A percentile compares a stretch with the other conserved stretches of the same genome.
phyloP scores from a whole-genome alignment of 768 basidiomycete species.

The Kockovaella imperatae region DNA sequence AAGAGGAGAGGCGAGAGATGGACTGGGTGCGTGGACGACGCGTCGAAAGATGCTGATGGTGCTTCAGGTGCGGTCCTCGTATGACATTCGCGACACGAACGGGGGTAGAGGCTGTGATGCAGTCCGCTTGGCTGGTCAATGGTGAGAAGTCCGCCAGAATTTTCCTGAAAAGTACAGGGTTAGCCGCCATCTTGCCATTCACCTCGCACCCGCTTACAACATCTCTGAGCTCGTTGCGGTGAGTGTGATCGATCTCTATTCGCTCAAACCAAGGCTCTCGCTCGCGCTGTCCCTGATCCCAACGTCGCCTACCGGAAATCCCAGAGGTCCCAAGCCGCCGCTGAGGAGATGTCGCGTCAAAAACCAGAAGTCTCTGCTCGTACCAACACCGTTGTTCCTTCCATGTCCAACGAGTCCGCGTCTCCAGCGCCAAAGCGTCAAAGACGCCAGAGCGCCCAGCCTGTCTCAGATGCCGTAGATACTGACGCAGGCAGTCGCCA shows the following conservation, averaged over 20 bases:
- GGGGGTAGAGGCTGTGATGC: slow-evolving; percentile 56
- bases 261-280: slow-evolving; percentile 49
- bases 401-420: slow-evolving; percentile 33
- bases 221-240: slow-evolving; percentile 49
- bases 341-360: slow-evolving; percentile 29
- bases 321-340: slow-evolving; percentile 42
- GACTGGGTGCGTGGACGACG: slow-evolving; percentile 52
- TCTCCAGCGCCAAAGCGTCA: slow-evolving; percentile 44
- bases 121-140: slow-evolving; percentile 78
- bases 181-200: slow-evolving; percentile 52
- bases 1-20: slow-evolving; percentile 69
- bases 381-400: slow-evolving; percentile 37
- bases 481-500: slow-evolving; percentile 12
- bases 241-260: slow-evolving; percentile 6
- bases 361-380: slow-evolving; percentile 43
- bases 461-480: slow-evolving; percentile 44
- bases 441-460: slow-evolving; percentile 36
- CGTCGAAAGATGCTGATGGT: slow-evolving; percentile 3
- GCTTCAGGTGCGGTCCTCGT: slow-evolving; percentile 56
- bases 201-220: slow-evolving; percentile 61
- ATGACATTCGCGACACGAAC: slow-evolving; percentile 71
- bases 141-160: slow-evolving; percentile 46
- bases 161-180: slow-evolving; percentile 24
- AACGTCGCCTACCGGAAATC: slow-evolving; percentile 70
- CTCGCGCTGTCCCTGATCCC: slow-evolving; percentile 69